Base-by-base conservation (phyloP, 2,329 filamentous ascomycete genomes). In the Xylariomycetidae sp. region DNA sequence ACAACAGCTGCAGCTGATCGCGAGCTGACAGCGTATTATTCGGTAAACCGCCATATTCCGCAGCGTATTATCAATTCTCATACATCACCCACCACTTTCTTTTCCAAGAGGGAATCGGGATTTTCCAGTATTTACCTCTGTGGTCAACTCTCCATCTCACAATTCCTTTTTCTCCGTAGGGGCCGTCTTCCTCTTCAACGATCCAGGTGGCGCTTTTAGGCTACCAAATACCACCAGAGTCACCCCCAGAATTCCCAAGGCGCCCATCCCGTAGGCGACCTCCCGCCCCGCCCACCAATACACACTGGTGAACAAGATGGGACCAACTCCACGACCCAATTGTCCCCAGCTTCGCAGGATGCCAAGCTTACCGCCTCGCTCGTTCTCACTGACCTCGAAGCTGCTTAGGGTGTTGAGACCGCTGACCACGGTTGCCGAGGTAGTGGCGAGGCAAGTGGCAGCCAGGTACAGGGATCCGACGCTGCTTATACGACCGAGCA, bases 211-310 rank as follows among this genome's bases (percentile, higher is more conserved):
- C 14, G 80, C 70, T 63, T 82, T 86, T 42, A 96, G 61, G 1
- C 74, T 76, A 14, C 75, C 71, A 56, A 94, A 84, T 0, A 84
- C 87, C 16, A 88, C 62, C 9, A 70, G 71, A 27, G 75, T 73
- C 9, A 97, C 89, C 1, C 70, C 77, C 5, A 85, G 61, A 67
- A 97, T 94, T 5, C 88, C 88, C 10, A 77, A 70, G 0, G 87
- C 85, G 4, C 92, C 92, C 49, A 88, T 72, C 1, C 69, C 71
- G 59, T 97, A 98, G 3, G 92, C 92, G 9, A 80, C 72, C 54
- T 94, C 84, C 29, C 92, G 72, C 0, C 92, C 92, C 6, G 88
- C 89, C 92, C 92, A 98, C 92, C 92, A 98, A 65, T 98, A 98
- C 36, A 98, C 69, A 30, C 87, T 88, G 42, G 92, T 97, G 57